Evolutionary conservation across 176 grass and related monocot genomes (phyloP), one percentile per base, ranked within the genome.

Genomic region (Lolium rigidum): DNA sequence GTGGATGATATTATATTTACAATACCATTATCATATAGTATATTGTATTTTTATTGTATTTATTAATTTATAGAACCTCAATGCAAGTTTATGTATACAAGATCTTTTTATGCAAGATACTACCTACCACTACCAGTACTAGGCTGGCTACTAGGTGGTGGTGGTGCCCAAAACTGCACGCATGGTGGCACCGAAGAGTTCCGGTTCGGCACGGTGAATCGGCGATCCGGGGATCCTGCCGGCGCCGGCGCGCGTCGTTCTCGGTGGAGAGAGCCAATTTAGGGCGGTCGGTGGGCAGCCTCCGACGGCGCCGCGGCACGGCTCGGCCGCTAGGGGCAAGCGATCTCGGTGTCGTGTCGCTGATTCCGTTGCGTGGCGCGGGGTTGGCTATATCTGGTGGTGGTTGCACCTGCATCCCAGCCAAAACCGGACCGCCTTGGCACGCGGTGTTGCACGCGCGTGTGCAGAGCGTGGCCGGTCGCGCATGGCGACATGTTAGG

Each of bases 171-270:
- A 2, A 41, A 9, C 65, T 38, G 65, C 16, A 37, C 41, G 41
- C 41, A 43, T 2, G 76, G 10, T 3, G 1, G n/a, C 17, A 17
- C 15, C 10, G 31, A 44, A 10, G 35, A 79, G 55, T 16, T 24
- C n/a, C 9, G 46, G 16, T 49, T 7, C 46, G 41, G 74, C 74
- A 37, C 49, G 49, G 50, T 77, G 41, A 25, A 80, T 80, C 43
- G 31, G 31, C 31, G 31, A 35, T 35, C 31, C 31, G 31, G 31
- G 31, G 31, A 80, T 64, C 78, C 59, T 64, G 59, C 24, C 59
- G 59, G 22, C 60, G 15, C 77, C 67, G 39, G 39, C 61, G 39
- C 62, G 14, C 87, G 9, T 89, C 56, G 74, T 61, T 61, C 11
- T 88, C 80, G 69, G 57, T 57, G 38, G 35, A 38, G 38, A 15